phyloP scores from a whole-genome alignment of 1,139 yeast species.

The Debaryomycetaceae sp. region DNA sequence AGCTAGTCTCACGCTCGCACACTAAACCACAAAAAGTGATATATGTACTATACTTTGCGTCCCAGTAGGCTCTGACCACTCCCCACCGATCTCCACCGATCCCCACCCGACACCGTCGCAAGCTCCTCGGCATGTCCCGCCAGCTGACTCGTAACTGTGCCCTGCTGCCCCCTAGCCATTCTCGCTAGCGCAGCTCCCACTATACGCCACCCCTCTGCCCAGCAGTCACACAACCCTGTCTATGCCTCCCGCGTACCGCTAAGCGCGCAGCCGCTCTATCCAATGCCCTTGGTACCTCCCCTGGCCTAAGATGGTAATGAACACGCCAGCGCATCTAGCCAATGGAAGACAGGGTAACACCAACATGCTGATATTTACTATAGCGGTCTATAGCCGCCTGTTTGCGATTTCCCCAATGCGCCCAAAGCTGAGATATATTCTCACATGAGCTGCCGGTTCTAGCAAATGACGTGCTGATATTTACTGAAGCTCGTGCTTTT shows the following conservation, averaged over 20 bases:
- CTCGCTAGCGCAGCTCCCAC: too few species aligned
- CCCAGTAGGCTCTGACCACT: too few species aligned
- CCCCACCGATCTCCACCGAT: too few species aligned
- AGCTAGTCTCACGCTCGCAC: background rate
- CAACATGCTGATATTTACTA: background rate
- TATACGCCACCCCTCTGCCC: too few species aligned
- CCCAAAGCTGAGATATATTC: background rate
- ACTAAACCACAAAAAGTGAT: background rate
- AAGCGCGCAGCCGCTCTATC: too few species aligned
- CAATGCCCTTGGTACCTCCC: too few species aligned
- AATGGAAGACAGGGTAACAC: background rate
- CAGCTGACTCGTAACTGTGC: too few species aligned
- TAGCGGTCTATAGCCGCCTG: background rate
- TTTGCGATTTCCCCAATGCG: background rate
- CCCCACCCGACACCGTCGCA: too few species aligned
- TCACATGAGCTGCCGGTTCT: background rate
- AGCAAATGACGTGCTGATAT: background rate
- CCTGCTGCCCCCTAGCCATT: too few species aligned
- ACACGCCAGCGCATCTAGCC: background rate
- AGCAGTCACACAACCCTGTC: too few species aligned
- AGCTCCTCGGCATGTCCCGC: too few species aligned
- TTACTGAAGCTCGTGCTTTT: background rate
- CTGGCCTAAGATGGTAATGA: background rate
- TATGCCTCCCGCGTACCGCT: too few species aligned
- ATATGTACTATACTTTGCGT: background rate